Evolutionary conservation across 805 yeast species (phyloP).

Genomic region (Wickerhamiella allomyrinae): DNA sequence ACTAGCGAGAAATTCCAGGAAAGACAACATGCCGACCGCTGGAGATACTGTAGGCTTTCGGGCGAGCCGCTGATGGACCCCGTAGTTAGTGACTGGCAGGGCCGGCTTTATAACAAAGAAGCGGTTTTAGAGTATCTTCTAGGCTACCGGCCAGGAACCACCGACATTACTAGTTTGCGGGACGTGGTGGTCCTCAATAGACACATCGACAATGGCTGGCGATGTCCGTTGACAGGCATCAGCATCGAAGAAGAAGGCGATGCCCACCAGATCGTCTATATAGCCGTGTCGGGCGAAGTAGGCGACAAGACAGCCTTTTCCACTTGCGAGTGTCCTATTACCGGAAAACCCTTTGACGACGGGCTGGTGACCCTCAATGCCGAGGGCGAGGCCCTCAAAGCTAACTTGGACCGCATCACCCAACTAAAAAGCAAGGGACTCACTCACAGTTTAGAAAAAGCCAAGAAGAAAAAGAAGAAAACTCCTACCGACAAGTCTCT

Average conservation of each 20-base stretch:
- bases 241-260: slow-evolving; percentile 23
- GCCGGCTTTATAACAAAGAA: slow-evolving; percentile 51
- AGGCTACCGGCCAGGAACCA: slow-evolving; percentile 21
- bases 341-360: not conserved
- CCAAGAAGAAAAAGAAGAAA: not conserved
- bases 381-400: slow-evolving; percentile 20
- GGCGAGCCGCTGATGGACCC: slow-evolving; percentile 29
- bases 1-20: not conserved
- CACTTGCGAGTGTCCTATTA: not conserved
- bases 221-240: slow-evolving; percentile 29
- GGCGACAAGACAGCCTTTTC: not conserved
- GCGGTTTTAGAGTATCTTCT: slow-evolving; percentile 44
- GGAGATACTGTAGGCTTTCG: slow-evolving; percentile 37
- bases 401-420: not conserved
- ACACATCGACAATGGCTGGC: slow-evolving; percentile 19
- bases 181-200: slow-evolving; percentile 35
- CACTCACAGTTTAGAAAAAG: not conserved
- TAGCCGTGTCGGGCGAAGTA: not conserved
- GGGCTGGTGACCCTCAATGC: slow-evolving; percentile 28
- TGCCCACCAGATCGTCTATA: slow-evolving; percentile 24
- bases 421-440: not conserved
- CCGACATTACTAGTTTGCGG: slow-evolving; percentile 26
- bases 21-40: slow-evolving; percentile 16
- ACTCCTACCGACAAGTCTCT: not conserved
- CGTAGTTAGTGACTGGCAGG: slow-evolving; percentile 55